These are phyloP conservation scores for Orbilia javanica DNA, from an alignment of 2,329 filamentous ascomycete genomes.

Conservation along the genomic window DNA sequence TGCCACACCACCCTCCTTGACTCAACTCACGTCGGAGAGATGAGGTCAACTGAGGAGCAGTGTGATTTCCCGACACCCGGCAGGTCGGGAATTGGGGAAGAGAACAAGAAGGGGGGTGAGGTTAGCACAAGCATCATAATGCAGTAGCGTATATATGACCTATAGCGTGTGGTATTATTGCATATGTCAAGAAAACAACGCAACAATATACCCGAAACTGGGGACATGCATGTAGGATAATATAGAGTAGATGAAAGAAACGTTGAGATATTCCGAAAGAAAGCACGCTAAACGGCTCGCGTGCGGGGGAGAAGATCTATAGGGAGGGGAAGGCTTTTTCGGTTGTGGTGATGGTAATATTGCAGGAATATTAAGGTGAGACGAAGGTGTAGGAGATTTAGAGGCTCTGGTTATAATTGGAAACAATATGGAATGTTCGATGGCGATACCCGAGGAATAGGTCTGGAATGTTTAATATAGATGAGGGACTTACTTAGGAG, in stretches of 20 bases:
- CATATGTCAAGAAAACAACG: constrained; percentile 58
- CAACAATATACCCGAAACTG: constrained; percentile 58
- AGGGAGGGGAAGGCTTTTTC: constrained; percentile 26
- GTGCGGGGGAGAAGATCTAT: constrained; percentile 37
- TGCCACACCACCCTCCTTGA: constrained; percentile 24
- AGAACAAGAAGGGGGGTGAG: constrained; percentile 25
- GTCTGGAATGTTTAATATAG: constrained; percentile 31
- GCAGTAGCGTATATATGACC: constrained; percentile 25
- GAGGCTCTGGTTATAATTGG: constrained; percentile 32
- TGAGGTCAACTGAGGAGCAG: constrained; percentile 10
- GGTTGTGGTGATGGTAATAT: constrained; percentile 24
- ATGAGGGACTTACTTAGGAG: constrained; percentile 67
- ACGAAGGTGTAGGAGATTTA: constrained; percentile 20
- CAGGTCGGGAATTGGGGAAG: constrained; percentile 42
- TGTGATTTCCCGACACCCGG: constrained; percentile 46
- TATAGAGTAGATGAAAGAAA: constrained; percentile 51
- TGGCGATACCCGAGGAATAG: constrained; percentile 54
- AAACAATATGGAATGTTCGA: constrained; percentile 45
- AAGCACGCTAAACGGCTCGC: constrained; percentile 45
- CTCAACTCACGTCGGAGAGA: constrained; percentile 22
- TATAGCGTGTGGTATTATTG: constrained; percentile 58
- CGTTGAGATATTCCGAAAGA: constrained; percentile 57
- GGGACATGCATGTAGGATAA: constrained; percentile 50
- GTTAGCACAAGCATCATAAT: constrained; percentile 52
- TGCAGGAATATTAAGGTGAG: constrained; percentile 24